Base-by-base conservation (phyloP, 768 basidiomycete genomes). In the Lenzites betulinus region DNA sequence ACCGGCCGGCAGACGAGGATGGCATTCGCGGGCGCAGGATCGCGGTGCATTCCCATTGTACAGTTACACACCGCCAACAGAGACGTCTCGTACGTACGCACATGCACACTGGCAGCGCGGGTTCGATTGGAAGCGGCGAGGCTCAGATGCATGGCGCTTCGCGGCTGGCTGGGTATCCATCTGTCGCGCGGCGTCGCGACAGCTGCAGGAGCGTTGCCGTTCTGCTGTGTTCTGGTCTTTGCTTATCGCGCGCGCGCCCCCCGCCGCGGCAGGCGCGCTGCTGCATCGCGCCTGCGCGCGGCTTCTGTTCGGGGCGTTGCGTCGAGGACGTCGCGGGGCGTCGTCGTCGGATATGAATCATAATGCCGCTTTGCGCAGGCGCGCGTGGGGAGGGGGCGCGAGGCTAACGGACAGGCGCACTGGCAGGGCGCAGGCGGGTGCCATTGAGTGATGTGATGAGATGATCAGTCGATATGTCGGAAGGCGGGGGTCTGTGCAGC, bases 331-430 rank as follows among this genome's bases (percentile, higher is more conserved):
- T 57, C 54, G 55, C 46, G 52, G 20, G n/a, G 11, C 54, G 54
- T n/a, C 43, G 43, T 46, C 39, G 44, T 62, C 61, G 61, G 61
- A 62, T 58, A 58, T 62, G 53, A 58, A 58, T 62, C 56, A 62
- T 58, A 33, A 58, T 52, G 61, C 61, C 61, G 56, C 61, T 56
- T 58, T 52, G 44, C 35, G 60, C 50, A 42, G 49, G 48, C 38
- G 44, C 47, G 38, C 28, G 46, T 28, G 46, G 50, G 49, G n/a
- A 15, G 25, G 47, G 8, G 26, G n/a, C n/a, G n/a, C n/a, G 59
- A 60, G 59, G 38, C 59, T 60, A 60, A 60, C 52, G 52, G 59
- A 60, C 59, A 54, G 20, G 46, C 50, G 48, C 48, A 50, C 56
- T 42, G 35, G n/a, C n/a, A n/a, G n/a, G n/a, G n/a, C n/a, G n/a